Conservation (phyloP, 2,329 filamentous ascomycete species). For the Fusarium devonianum region DNA sequence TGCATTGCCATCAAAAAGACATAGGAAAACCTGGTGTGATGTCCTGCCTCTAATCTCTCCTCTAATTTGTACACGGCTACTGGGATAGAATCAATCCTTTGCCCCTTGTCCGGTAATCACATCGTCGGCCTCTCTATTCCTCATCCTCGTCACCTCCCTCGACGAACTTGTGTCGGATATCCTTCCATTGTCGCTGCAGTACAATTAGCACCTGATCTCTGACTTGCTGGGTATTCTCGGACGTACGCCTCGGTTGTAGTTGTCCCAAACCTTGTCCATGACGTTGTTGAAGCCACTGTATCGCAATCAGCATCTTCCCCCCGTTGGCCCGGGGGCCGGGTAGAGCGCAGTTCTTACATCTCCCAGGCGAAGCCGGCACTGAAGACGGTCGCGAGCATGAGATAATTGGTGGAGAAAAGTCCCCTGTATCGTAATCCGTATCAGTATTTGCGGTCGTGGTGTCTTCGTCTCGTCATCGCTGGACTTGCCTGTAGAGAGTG, state of each 20-base stretch:
- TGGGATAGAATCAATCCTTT: conserved; percentile 38
- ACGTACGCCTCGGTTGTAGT: conserved; percentile 89
- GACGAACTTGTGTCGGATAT: conserved; percentile 91
- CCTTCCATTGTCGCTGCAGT: conserved; percentile 96
- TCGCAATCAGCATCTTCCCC: conserved; percentile 43
- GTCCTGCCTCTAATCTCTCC: conserved; percentile 42
- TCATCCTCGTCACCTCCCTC: conserved; percentile 65
- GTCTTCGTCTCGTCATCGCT: conserved; percentile 29
- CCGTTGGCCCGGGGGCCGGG: conserved; percentile 26
- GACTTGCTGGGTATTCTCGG: not conserved
- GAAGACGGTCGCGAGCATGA: conserved; percentile 90
- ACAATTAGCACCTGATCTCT: conserved; percentile 39
- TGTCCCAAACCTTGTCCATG: conserved; percentile 90
- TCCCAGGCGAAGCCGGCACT: conserved; percentile 88
- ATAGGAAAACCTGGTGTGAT: conserved; percentile 32
- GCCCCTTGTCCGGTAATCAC: conserved; percentile 28
- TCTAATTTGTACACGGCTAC: conserved; percentile 47
- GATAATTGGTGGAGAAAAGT: conserved; percentile 84
- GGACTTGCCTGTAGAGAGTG: conserved; percentile 52
- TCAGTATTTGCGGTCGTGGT: conserved; percentile 37
- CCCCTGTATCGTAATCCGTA: conserved; percentile 60
- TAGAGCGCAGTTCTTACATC: conserved; percentile 69
- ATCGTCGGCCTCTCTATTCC: conserved; percentile 29
- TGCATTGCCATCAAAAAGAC: conserved; percentile 1
- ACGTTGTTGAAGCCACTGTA: conserved; percentile 80